A percentile compares a stretch with the other conserved stretches of the same genome.
Conservation (phyloP, 2,329 filamentous ascomycete genomes). For the Aspergillus latus region DNA sequence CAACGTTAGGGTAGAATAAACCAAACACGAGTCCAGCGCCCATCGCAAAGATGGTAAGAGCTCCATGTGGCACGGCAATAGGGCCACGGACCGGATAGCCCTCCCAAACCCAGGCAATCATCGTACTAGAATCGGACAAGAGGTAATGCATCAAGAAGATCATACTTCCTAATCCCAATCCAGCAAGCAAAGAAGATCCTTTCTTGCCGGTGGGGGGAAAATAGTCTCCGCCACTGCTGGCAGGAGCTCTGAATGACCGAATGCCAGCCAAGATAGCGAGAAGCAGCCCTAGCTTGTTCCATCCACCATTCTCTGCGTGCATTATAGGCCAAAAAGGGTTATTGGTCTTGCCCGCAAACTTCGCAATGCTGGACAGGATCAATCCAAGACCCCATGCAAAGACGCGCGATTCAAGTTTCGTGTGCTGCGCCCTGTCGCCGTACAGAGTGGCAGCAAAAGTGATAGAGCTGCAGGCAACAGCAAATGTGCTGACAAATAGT, state of each 20-base stretch:
- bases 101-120: slow-evolving; percentile 98
- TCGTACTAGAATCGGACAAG: slow-evolving; percentile 94
- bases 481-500: slow-evolving; percentile 78
- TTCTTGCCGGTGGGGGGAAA: slow-evolving; percentile 55
- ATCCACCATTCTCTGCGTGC: slow-evolving; percentile 84
- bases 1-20: slow-evolving; percentile 68
- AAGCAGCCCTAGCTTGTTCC: slow-evolving; percentile 79
- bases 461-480: slow-evolving; percentile 75
- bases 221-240: slow-evolving; percentile 51
- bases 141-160: slow-evolving; percentile 90
- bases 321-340: slow-evolving; percentile 97
- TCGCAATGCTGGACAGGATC: slow-evolving; percentile 80
- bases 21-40: slow-evolving; percentile 74
- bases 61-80: slow-evolving; percentile 84
- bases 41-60: slow-evolving; percentile 84
- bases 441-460: slow-evolving; percentile 82
- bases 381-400: slow-evolving; percentile 79
- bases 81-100: slow-evolving; percentile 90
- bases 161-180: slow-evolving; percentile 75
- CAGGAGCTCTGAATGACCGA: slow-evolving; percentile 68
- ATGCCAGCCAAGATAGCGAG: slow-evolving; percentile 74
- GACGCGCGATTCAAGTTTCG: slow-evolving; percentile 76
- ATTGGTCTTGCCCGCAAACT: slow-evolving; percentile 91
- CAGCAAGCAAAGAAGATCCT: slow-evolving; percentile 69
- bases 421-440: slow-evolving; percentile 71